Evolutionary conservation across 192 early-diverging fungal species (phyloP).

Genomic region (Coemansia aciculifera): DNA sequence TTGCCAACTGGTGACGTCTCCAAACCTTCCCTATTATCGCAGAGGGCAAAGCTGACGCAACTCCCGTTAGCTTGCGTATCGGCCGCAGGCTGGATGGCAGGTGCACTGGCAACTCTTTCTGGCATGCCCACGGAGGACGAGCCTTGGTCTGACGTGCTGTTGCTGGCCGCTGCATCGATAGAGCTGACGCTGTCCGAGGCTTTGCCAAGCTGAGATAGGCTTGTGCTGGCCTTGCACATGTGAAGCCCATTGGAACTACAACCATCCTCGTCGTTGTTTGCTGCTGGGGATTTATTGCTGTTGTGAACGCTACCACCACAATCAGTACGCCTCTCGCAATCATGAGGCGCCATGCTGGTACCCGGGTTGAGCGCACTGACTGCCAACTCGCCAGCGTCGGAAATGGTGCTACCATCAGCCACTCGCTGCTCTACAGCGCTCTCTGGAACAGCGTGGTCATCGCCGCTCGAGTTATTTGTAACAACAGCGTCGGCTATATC

Average conservation of each 20-base stretch:
- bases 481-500: not conserved
- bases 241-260: constrained; percentile 20
- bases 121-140: not conserved
- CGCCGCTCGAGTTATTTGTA: not conserved
- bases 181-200: constrained; percentile 10
- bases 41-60: not conserved
- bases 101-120: constrained; percentile 25
- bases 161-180: not conserved
- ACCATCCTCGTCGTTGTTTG: not conserved
- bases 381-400: not conserved
- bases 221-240: constrained; percentile 46
- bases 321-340: not conserved
- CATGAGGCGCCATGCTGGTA: not conserved
- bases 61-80: not conserved
- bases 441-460: not conserved
- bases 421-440: not conserved
- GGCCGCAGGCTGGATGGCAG: constrained; percentile 14
- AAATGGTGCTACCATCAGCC: not conserved
- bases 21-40: not conserved
- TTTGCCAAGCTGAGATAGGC: constrained; percentile 31
- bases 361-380: not conserved
- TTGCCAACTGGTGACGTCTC: constrained; percentile 16
- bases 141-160: not conserved
- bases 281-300: not conserved
- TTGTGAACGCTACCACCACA: not conserved